Evolutionary conservation across 148 eudicot genomes (phyloP).

Genomic region (Euryodendron excelsum): DNA sequence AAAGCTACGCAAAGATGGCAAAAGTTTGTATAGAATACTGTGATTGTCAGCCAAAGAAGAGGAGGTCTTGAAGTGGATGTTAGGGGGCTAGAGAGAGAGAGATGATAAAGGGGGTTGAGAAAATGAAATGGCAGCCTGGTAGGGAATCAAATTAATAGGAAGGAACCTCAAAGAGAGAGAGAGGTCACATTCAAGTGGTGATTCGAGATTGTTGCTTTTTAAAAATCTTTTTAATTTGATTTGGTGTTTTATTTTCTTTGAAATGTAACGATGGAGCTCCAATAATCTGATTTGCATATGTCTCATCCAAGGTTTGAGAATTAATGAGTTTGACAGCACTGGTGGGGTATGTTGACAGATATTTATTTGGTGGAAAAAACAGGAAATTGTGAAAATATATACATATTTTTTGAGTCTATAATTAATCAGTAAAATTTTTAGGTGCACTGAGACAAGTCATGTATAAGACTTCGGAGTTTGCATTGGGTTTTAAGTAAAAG

Average conservation of each 20-base stretch:
- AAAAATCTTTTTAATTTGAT: too few species aligned
- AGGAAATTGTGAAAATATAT: too few species aligned
- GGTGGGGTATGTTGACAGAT: slow-evolving; percentile 31
- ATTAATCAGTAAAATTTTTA: not conserved
- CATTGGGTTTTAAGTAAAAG: not conserved
- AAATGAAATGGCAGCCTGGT: slow-evolving; percentile 59
- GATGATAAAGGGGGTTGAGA: slow-evolving; percentile 19
- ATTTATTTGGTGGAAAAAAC: slow-evolving; percentile 15
- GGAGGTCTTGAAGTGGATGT: slow-evolving; percentile 5
- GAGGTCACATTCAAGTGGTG: slow-evolving; percentile 44
- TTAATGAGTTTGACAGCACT: slow-evolving; percentile 41
- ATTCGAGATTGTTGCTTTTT: slow-evolving; percentile 15
- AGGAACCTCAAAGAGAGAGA: slow-evolving; percentile 38
- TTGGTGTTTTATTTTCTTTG: too few species aligned
- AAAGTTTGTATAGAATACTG: slow-evolving; percentile 13
- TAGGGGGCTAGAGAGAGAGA: slow-evolving; percentile 6
- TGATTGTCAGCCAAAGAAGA: slow-evolving; percentile 20
- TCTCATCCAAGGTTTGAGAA: slow-evolving; percentile 32
- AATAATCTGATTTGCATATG: slow-evolving; percentile 31
- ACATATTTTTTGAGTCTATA: too few species aligned
- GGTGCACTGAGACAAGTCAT: not conserved
- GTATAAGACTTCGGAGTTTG: not conserved
- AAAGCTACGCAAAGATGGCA: slow-evolving; percentile 7
- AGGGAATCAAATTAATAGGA: slow-evolving; percentile 74
- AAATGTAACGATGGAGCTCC: slow-evolving; percentile 3